Percentiles rank a stretch among this genome's conserved stretches.
phyloP scores from a whole-genome alignment of 2,329 filamentous ascomycete genomes.

The Volutella citrinella region DNA sequence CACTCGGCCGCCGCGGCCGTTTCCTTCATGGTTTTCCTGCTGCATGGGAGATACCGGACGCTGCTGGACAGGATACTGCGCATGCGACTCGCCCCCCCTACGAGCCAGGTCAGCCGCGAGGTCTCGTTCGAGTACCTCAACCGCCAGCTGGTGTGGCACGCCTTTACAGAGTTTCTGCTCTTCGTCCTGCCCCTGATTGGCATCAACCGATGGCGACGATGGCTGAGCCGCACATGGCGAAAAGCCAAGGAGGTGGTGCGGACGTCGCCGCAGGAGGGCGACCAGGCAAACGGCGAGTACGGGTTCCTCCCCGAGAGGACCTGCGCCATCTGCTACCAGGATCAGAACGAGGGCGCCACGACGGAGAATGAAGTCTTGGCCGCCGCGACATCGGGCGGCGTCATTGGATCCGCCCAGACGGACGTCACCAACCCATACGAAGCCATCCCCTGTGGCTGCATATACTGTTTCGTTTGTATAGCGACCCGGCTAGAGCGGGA shows the following conservation, averaged over 20 bases:
- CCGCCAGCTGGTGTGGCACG: slow-evolving; percentile 96
- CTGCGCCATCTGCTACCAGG: slow-evolving; percentile 94
- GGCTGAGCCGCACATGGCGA: slow-evolving; percentile 83
- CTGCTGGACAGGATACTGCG: slow-evolving; percentile 80
- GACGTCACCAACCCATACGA: slow-evolving; percentile 97
- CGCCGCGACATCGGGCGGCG: slow-evolving; percentile 67
- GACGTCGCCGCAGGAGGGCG: slow-evolving; percentile 43
- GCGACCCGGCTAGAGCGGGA: slow-evolving; percentile 85
- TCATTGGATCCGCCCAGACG: slow-evolving; percentile 83
- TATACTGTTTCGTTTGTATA: slow-evolving; percentile 97
- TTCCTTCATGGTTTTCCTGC: slow-evolving; percentile 87
- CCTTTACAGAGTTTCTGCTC: slow-evolving; percentile 98
- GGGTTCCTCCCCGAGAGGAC: slow-evolving; percentile 87
- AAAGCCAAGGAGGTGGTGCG: slow-evolving; percentile 67
- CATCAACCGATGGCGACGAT: slow-evolving; percentile 87
- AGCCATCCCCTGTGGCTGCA: slow-evolving; percentile 80
- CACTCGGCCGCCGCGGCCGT: slow-evolving; percentile 79
- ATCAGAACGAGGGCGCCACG: slow-evolving; percentile 72
- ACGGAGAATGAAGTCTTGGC: slow-evolving; percentile 76
- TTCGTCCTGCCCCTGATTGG: slow-evolving; percentile 97
- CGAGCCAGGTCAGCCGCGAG: slow-evolving; percentile 81
- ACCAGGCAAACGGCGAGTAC: slow-evolving; percentile 66
- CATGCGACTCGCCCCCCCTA: slow-evolving; percentile 81
- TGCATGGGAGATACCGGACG: slow-evolving; percentile 88
- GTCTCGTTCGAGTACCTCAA: slow-evolving; percentile 98